Percentiles rank a stretch among this genome's conserved stretches.
Conservation (phyloP, 139 green algal species). For the Pedinophyceae sp. region DNA sequence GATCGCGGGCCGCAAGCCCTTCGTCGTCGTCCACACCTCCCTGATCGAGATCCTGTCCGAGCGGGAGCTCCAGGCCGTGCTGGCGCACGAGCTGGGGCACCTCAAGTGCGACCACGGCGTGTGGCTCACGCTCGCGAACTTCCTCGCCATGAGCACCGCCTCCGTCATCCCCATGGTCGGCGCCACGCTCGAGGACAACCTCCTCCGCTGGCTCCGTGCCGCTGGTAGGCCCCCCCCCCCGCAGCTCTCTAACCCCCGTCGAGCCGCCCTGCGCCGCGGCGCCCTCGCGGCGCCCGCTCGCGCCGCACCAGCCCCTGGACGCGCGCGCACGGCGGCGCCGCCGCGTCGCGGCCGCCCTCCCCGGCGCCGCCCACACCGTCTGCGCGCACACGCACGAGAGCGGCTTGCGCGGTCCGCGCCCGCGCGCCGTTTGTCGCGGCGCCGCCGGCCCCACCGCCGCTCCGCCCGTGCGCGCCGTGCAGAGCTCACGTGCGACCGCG, state of each 20-base stretch:
- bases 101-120: slow-evolving; percentile 88
- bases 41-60: slow-evolving; percentile 81
- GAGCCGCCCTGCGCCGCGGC: no score
- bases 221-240: no score
- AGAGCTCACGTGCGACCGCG: slow-evolving; percentile 89
- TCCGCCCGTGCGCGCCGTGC: no score
- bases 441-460: slow-evolving; percentile 6
- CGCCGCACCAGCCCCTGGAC: no score
- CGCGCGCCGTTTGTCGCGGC: not conserved
- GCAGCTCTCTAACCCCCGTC: no score
- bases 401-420: not conserved
- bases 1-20: slow-evolving; percentile 70
- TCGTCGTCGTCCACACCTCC: slow-evolving; percentile 88
- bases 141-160: slow-evolving; percentile 65
- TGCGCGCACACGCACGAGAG: not conserved
- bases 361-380: not conserved
- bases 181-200: slow-evolving; percentile 20
- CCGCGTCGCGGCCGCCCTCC: no score
- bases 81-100: slow-evolving; percentile 45
- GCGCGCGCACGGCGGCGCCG: no score
- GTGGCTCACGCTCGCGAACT: slow-evolving; percentile 83
- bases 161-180: slow-evolving; percentile 42
- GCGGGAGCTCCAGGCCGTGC: slow-evolving; percentile 62
- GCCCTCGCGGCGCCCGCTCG: no score
- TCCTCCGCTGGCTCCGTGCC: slow-evolving; percentile 16